These are phyloP conservation scores for Xylariaceae sp. DNA, from an alignment of 2,329 filamentous ascomycete species.

Conservation along the genomic window DNA sequence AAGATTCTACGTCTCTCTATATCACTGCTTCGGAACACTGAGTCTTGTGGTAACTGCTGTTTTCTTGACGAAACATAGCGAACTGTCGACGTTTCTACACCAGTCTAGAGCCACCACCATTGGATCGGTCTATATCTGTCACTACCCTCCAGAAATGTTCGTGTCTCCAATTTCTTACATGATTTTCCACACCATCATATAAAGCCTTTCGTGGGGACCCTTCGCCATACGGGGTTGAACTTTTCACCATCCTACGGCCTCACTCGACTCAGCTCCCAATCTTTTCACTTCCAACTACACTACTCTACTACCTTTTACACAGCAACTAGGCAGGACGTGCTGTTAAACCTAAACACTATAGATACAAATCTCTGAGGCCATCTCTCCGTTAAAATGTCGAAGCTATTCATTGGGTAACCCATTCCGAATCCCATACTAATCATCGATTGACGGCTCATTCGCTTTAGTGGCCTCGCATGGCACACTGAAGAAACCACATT, in stretches of 20 bases:
- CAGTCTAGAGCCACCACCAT: no score
- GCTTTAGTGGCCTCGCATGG: conserved; percentile 85
- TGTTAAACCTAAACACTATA: conserved; percentile 7
- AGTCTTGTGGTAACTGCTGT: no score
- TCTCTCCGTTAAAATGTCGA: conserved; percentile 63
- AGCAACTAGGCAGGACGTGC: neutral
- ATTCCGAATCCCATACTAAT: conserved; percentile 68
- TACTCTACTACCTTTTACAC: neutral
- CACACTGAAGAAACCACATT: conserved; percentile 89
- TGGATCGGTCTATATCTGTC: neutral
- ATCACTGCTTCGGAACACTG: neutral
- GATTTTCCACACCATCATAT: neutral
- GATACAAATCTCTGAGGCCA: neutral
- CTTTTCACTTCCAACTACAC: no score
- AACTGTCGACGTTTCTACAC: no score
- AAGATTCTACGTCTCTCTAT: neutral
- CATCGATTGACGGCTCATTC: conserved; percentile 65
- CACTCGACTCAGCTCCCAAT: no score
- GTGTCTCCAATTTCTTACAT: neutral
- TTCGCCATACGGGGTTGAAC: no score
- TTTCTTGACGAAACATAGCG: no score
- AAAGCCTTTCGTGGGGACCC: no score
- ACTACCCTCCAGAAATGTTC: neutral
- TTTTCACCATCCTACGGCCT: no score
- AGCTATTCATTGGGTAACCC: conserved; percentile 89